Evolutionary conservation across 2,329 filamentous ascomycete species (phyloP), one percentile per base, ranked within the genome.

Genomic region (Xylaria sp.): DNA sequence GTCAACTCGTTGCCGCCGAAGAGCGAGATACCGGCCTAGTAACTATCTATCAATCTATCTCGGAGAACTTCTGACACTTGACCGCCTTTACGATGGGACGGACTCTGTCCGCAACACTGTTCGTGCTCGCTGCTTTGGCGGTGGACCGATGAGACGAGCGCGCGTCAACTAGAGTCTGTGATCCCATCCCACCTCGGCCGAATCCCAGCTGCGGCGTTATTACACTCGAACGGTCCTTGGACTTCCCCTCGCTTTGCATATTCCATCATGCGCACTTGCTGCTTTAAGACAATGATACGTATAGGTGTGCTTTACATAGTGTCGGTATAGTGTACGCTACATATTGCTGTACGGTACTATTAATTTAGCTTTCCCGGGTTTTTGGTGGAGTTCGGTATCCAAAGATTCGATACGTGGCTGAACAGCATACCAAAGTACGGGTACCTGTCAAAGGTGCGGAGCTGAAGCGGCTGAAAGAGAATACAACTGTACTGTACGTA

Each of bases 1-100:
- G 66, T 69, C 59, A 61, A 70, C 68, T 74, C 52, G 73, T 63
- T 73, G 74, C 72, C 73, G 73, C 70, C 72, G 74, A 71, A 72
- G 69, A 71, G 67, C 25, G 58, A 39, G 58, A 57, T 56, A 28
- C 28, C n/a, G 28, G 10, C 25, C 4, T 32, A 13, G 41, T 46
- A 46, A n/a, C 41, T 46, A 4, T 46, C 57, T 34, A 64, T 57
- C 54, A 28, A 44, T 25, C 37, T 28, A 48, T 48, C 58, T 55
- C 57, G 62, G 62, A 63, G 52, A 44, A 37, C 28, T 69, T 66
- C 70, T 69, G 66, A 63, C 59, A 56, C 69, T 70, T 76, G 74
- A 75, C 74, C 74, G 74, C 74, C 70, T 74, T 72, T 73, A 70
- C 57, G 65, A 70, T 73, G 71, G 70, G 52, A 52, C 57, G 55